phyloP scores from a whole-genome alignment of 768 basidiomycete genomes.

The Agrocybe praecox region DNA sequence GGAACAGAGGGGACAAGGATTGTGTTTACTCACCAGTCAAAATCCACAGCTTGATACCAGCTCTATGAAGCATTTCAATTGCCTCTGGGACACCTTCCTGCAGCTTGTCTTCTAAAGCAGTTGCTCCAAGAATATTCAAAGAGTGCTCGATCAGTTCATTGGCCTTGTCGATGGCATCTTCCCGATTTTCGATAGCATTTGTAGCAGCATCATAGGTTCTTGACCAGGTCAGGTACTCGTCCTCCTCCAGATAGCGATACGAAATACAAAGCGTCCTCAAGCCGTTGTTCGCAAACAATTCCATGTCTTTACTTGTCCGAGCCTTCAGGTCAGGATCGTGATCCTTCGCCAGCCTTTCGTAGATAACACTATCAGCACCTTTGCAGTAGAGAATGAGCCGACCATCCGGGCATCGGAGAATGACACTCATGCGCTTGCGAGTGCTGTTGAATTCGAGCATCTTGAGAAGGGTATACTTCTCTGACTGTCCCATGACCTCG shows the following conservation, averaged over 20 bases:
- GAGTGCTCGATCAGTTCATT: slow-evolving; percentile 83
- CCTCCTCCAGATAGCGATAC: slow-evolving; percentile 74
- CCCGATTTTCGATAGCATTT: slow-evolving; percentile 74
- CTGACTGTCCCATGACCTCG: slow-evolving; percentile 87
- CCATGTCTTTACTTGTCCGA: slow-evolving; percentile 85
- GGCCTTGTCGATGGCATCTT: slow-evolving; percentile 91
- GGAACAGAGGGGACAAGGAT: not conserved
- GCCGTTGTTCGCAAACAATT: slow-evolving; percentile 91
- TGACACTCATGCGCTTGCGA: slow-evolving; percentile 93
- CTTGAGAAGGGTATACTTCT: slow-evolving; percentile 78
- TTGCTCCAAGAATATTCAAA: slow-evolving; percentile 87
- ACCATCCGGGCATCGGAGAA: slow-evolving; percentile 86
- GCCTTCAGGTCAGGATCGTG: slow-evolving; percentile 77
- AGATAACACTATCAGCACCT: slow-evolving; percentile 97
- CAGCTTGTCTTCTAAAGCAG: slow-evolving; percentile 95
- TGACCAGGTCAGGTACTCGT: slow-evolving; percentile 85
- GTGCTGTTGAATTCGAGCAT: slow-evolving; percentile 93
- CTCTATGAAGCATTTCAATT: slow-evolving; percentile 87
- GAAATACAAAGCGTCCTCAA: slow-evolving; percentile 91
- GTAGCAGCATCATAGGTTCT: slow-evolving; percentile 82
- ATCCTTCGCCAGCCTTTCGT: slow-evolving; percentile 76
- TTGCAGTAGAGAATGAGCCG: slow-evolving; percentile 87
- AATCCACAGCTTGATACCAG: slow-evolving; percentile 99
- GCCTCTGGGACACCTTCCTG: slow-evolving; percentile 97
- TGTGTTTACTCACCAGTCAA: slow-evolving; percentile 66